Base-by-base conservation (phyloP, 176 grass and related monocot genomes). In the Carex cristatella region DNA sequence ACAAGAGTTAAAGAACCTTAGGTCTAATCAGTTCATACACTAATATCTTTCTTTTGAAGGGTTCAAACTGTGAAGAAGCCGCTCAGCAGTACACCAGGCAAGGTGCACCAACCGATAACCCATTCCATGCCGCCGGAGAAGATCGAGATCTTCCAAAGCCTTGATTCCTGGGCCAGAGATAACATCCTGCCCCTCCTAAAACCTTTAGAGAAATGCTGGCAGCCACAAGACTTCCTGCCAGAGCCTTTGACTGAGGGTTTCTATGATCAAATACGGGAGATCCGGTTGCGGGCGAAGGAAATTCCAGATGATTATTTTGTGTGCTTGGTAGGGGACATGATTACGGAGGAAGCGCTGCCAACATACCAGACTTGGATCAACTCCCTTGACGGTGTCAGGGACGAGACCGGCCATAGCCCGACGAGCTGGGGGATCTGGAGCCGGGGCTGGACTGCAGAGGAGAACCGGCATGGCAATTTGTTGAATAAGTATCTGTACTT, bases 261-360 rank as follows among this genome's bases (percentile, higher is more conserved):
- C 48, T 4, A 23, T 0, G 69, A 72, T 48, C 7, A 38, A 48
- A 88, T 80, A 54, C 49, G 5, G 33, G 92, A 94, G 82, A 85
- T 94, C 37, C 86, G 72, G 65, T 81, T 87, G 65, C 86, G 85
- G 51, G 87, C 89, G 35, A 91, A 91, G 83, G 92, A 94, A 81
- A 90, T 94, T 67, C 92, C 92, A 51, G 90, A 94, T 19, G 90
- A 94, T 23, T 94, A 94, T 83, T 94, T 89, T 89, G 92, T 94
- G 64, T 94, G 92, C 82, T 73, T 94, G 69, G 92, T 94, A 69
- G 92, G 92, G 46, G 87, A 94, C 54, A 94, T 94, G 92, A 86
- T 94, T 80, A 94, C 92, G 13, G 92, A 94, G 85, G 92, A 94
- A 79, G 90, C 92, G 15, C 72, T 94, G 33, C 92, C 92, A 23